These are phyloP conservation scores for Malassezia sp. DNA, from an alignment of 1,284 basidiomycete genomes.

Conservation along the genomic window DNA sequence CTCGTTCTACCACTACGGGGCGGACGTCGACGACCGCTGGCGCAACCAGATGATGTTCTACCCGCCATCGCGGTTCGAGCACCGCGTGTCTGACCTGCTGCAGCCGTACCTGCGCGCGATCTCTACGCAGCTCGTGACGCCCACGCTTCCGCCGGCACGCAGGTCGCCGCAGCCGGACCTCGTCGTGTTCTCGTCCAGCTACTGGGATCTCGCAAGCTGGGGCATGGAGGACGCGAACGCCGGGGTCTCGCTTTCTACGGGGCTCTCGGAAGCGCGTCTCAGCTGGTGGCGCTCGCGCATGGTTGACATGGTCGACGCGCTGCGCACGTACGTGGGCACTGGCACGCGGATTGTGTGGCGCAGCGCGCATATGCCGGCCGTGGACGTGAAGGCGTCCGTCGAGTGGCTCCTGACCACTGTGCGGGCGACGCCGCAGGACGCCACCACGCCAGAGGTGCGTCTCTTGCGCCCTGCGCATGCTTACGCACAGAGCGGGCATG, in stretches of 20 bases:
- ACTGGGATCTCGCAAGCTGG: conserved; percentile 48
- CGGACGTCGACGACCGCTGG: conserved; percentile 46
- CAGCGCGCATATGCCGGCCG: conserved; percentile 23
- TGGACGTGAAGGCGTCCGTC: conserved; percentile 22
- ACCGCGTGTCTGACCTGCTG: conserved; percentile 44
- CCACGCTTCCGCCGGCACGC: conserved; percentile 10
- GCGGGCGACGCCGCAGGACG: conserved; percentile 3
- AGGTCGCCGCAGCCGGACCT: conserved; percentile 40
- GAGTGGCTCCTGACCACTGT: conserved; percentile 27
- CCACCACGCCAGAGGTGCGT: too few relatives aligned
- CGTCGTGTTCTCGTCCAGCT: conserved; percentile 43
- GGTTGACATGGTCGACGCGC: conserved; percentile 34
- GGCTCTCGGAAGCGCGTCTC: conserved; percentile 40
- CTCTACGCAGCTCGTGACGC: conserved; percentile 1
- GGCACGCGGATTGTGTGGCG: conserved; percentile 29
- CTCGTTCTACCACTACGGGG: conserved; percentile 47
- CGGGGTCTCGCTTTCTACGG: conserved; percentile 25
- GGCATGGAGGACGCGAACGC: conserved; percentile 43
- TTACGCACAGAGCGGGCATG: conserved; percentile 35
- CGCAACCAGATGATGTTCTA: conserved; percentile 38
- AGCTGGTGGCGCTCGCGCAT: conserved; percentile 44
- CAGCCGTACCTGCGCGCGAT: conserved; percentile 32
- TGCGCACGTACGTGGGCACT: conserved; percentile 16
- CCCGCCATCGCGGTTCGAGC: conserved; percentile 45
- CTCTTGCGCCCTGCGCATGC: too few relatives aligned